Evolutionary conservation across 345 rosid species (phyloP), one percentile per base, ranked within the genome.

Genomic region (Microthlaspi erraticum): DNA sequence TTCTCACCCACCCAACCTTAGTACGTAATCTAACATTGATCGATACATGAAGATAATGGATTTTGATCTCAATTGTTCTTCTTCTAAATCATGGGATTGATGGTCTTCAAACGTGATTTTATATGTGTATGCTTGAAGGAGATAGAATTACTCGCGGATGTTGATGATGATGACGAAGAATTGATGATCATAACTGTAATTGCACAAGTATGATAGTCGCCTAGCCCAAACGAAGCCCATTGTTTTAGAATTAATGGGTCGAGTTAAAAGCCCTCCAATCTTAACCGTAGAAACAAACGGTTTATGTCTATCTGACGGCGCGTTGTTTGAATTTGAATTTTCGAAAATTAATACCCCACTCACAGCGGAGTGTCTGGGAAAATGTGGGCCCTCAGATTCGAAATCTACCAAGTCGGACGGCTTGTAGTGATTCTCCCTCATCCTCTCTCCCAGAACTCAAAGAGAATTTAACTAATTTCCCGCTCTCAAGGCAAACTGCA

Each of bases 401-500:
- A 12, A 8, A 72, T 46, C 33, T 6, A 8, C 43, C 13, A 8
- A 51, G 62, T 68, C 80, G 32, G 52, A 66, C 73, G 63, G 77
- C 16, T 51, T 13, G 0, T 23, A 66, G 13, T 20, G 52, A 43
- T 5, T 49, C 49, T 42, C 66, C 10, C 4, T 2, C n/a, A 20
- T 8, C 23, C 18, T 62, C 50, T 66, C 56, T 66, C 68, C 18
- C 74, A 13, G 29, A 44, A 46, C 37, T 41, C 43, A 51, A 48
- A 31, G 53, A 74, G 46, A 49, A 62, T 64, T 77, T 36, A 50
- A 56, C 68, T 62, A 71, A 20, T 19, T 61, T 68, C 79, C 79
- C 79, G 79, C 74, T 75, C 65, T 43, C 59, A 37, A 53, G 36
- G 50, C 34, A 52, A 74, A 75, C 64, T 60, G 74, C 64, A 34